Base-by-base conservation (phyloP, 257 asterid genomes). In the Rehmannia glutinosa region DNA sequence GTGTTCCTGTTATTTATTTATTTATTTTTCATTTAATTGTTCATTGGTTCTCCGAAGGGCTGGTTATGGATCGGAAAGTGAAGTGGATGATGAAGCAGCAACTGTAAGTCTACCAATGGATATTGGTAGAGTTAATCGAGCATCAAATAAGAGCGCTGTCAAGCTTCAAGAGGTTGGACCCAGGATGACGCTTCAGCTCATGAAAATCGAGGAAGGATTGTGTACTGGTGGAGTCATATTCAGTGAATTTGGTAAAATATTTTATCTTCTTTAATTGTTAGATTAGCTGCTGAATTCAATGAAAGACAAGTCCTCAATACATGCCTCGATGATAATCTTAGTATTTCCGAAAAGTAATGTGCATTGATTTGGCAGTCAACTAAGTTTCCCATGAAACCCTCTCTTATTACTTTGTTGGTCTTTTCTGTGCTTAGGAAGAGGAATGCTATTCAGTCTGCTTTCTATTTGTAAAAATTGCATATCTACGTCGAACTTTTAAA, bases 51-150 rank as follows among this genome's bases (percentile, higher is more conserved):
- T 36, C 5, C 41, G 60, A 70, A 93, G 99, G 87, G 90, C 90
- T 77, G 97, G 97, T 64, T 94, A 88, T 75, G 94, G 94, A 68
- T 94, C 99, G 17, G 99, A 94, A 75, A 94, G 99, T 73, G 98
- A 94, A 81, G 82, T 46, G 27, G 99, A 94, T 54, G 99, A 94
- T 51, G 97, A 92, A 73, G 97, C 96, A 30, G 93, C 96, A 33
- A 86, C 90, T 54, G 97, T 92, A 21, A 90, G 81, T 69, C 73
- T 92, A 62, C 74, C 96, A 9, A 55, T 63, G 41, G 95, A 87
- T 77, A 68, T 89, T 77, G 95, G 91, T 67, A 87, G 98, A 80
- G 79, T 83, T 46, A 92, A 89, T 53, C 86, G 85, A 23, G 95
- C 96, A 36, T 62, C 96, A 52, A 84, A 85, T 39, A 87, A 86